Conservation (phyloP, 371 early-diverging fungal species). For the Mortierella sp. region DNA sequence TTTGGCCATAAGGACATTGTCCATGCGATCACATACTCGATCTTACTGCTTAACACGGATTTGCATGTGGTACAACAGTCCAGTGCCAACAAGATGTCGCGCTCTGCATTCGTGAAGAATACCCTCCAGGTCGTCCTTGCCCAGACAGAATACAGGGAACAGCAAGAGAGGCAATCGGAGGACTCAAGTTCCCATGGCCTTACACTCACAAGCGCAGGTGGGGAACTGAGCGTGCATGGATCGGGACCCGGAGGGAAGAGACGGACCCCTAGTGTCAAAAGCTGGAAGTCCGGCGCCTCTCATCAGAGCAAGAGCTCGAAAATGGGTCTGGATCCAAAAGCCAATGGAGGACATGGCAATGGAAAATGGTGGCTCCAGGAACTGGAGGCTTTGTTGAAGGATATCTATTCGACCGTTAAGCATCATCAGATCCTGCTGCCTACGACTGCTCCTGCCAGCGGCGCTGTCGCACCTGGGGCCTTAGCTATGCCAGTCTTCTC, state of each 20-base stretch:
- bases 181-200: conserved; percentile 28
- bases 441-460: conserved; percentile 11
- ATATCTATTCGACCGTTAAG: conserved; percentile 82
- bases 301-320: conserved; percentile 46
- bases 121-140: conserved; percentile 66
- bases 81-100: conserved; percentile 62
- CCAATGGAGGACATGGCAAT: conserved; percentile 55
- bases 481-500: conserved; percentile 3
- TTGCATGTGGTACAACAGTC: conserved; percentile 85
- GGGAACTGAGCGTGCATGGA: conserved; percentile 21
- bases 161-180: conserved; percentile 18
- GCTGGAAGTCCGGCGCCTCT: conserved; percentile 36
- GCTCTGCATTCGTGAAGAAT: conserved; percentile 69
- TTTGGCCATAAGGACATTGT: conserved; percentile 76
- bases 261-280: conserved; percentile 43
- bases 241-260: conserved; percentile 23
- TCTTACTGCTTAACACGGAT: conserved; percentile 93
- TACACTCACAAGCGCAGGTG: conserved; percentile 20
- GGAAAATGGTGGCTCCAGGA: conserved; percentile 50
- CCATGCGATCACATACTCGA: conserved; percentile 87
- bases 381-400: conserved; percentile 58
- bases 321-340: conserved; percentile 44
- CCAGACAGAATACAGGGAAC: conserved; percentile 23
- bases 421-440: conserved; percentile 81
- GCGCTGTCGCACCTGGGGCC: neutral